Percentiles rank a stretch among this genome's conserved stretches.
phyloP scores from a whole-genome alignment of 495 filamentous ascomycete genomes.

The Sabuloglossum arenarium region DNA sequence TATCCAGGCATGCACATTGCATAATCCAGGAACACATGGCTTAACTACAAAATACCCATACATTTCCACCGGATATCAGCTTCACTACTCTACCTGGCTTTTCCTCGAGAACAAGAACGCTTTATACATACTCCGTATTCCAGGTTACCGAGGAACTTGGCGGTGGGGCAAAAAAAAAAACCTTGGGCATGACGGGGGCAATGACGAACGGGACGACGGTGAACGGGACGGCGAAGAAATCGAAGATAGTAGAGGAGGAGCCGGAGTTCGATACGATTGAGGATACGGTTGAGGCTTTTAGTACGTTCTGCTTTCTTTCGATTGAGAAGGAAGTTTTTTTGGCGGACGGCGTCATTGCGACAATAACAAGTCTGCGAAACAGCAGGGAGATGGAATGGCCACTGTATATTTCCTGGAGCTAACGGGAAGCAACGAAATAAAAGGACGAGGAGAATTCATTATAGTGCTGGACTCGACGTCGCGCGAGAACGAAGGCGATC shows the following conservation, averaged over 20 bases:
- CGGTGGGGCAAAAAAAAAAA: not conserved
- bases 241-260: constrained; percentile 2
- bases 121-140: not conserved
- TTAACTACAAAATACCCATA: too few species aligned
- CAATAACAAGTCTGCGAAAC: too few species aligned
- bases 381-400: too few species aligned
- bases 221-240: not conserved
- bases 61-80: too few species aligned
- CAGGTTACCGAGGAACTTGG: not conserved
- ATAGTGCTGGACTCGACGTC: constrained; percentile 76
- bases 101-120: not conserved
- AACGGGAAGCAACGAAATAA: not conserved
- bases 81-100: too few species aligned
- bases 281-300: constrained; percentile 64
- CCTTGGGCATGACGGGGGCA: not conserved
- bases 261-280: constrained; percentile 65
- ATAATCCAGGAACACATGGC: not conserved
- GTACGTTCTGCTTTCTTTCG: constrained; percentile 26
- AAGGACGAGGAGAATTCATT: constrained; percentile 82
- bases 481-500: constrained; percentile 94
- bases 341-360: not conserved
- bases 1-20: not conserved
- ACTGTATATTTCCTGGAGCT: too few species aligned
- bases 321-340: not conserved
- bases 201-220: not conserved